A percentile compares a stretch with the other conserved stretches of the same genome.
These are phyloP conservation scores for Sambucus nigra DNA, from an alignment of 129 eudicot species.

Conservation along the genomic window DNA sequence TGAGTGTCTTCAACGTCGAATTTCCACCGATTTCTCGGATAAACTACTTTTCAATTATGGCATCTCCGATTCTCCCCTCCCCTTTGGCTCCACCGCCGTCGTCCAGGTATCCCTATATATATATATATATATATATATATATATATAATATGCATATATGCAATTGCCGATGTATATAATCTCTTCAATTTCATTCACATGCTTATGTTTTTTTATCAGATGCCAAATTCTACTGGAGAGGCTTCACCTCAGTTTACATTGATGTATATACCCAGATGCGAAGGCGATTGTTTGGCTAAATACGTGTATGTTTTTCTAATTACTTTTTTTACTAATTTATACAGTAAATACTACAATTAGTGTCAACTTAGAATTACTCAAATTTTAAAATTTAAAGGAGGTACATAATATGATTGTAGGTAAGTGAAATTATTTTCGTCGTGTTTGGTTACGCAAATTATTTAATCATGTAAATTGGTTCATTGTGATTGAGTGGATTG, in stretches of 20 bases:
- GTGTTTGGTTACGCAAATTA: too few species aligned
- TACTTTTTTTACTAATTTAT: not conserved
- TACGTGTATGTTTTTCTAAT: conserved; percentile 38
- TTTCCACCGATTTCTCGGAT: conserved; percentile 53
- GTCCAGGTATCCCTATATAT: conserved; percentile 49
- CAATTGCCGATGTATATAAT: not conserved
- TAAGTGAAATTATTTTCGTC: too few species aligned
- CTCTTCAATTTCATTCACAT: conserved; percentile 7
- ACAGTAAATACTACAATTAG: too few species aligned
- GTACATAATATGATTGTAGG: too few species aligned
- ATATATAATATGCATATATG: too few species aligned
- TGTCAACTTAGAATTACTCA: too few species aligned
- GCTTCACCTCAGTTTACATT: conserved; percentile 42
- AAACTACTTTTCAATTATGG: conserved; percentile 40
- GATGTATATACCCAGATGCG: conserved; percentile 30
- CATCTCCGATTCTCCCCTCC: conserved; percentile 55
- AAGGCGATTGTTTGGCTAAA: conserved; percentile 43
- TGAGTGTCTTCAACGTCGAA: conserved; percentile 65
- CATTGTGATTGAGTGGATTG: too few species aligned
- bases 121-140: not conserved
- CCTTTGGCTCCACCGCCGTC: conserved; percentile 70
- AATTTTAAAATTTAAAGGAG: too few species aligned
- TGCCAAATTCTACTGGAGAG: conserved; percentile 29
- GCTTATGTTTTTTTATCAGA: conserved; percentile 24
- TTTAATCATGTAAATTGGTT: too few species aligned